Base-by-base conservation (phyloP, 371 early-diverging fungal genomes). In the Lichtheimia ramosa region DNA sequence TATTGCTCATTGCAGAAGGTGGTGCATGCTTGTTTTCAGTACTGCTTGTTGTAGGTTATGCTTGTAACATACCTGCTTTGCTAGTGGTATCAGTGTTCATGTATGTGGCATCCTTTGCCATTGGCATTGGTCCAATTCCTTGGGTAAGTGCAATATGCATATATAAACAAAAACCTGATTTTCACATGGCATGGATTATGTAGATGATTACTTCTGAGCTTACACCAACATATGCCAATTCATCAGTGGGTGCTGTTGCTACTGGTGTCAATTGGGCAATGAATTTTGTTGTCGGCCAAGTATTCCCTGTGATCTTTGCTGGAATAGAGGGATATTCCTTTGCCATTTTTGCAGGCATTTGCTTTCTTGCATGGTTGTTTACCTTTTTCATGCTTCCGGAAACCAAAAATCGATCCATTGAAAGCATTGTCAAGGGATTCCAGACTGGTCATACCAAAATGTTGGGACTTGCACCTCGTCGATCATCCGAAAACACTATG, bases 101-200 rank as follows among this genome's bases (percentile, higher is more conserved):
- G 18, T 94, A 91, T 74, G 86, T 91, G 10, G 86, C 88, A 13
- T 79, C 83, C 46, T 96, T 91, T 71, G 90, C 91, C 48, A 70
- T 95, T 39, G 98, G 93, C 5, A 70, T 95, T 20, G 92, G 93
- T 24, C 87, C 89, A 0, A 87, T 93, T 43, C 90, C 93, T 8
- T 94, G 93, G 90, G 59, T 58, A 58, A 50, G 51, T 51, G 2
- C 34, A 34, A 34, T 10, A 34, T 16, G 20, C n/a, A 18, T 10
- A 15, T 16, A 51, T 14, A 50, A 50, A 50, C 18, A 23, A 1
- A n/a, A 16, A 50, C 34, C 14, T n/a, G 28, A 41, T 16, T 54
- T 20, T 18, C 14, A 23, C 20, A 54, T 21, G 14, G 2, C 6
- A 14, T 27, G n/a, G 4, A 46, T 40, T 15, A 20, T 50, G 48